Conservation (phyloP, 1,139 yeast species). For the Geotrichum histeridarum region DNA sequence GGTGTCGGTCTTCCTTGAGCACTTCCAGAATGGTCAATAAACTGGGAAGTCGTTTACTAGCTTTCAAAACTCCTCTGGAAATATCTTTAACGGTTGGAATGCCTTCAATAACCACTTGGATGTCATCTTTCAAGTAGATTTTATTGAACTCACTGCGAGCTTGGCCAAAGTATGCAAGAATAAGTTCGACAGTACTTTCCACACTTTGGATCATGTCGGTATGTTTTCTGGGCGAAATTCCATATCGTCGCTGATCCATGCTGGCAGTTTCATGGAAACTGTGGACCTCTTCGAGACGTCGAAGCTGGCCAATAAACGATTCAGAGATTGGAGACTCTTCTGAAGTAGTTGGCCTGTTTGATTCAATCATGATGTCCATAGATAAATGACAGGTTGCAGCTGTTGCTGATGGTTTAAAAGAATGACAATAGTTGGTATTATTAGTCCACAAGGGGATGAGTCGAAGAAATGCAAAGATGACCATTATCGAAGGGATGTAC, state of each 20-base stretch:
- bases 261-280: not conserved
- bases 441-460: not conserved
- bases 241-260: not conserved
- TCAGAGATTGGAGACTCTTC: too few relatives aligned
- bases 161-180: conserved; percentile 25
- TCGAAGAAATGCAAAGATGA: not conserved
- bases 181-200: conserved; percentile 17
- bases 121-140: conserved; percentile 27
- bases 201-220: conserved; percentile 8
- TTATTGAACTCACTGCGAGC: conserved; percentile 25
- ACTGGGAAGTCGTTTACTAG: conserved; percentile 48
- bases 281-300: too few relatives aligned
- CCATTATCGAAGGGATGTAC: not conserved
- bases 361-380: too few relatives aligned
- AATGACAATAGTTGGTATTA: too few relatives aligned
- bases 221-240: not conserved
- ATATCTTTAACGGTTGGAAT: conserved; percentile 43
- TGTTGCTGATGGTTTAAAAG: too few relatives aligned
- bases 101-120: conserved; percentile 51
- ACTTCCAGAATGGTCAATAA: conserved; percentile 41
- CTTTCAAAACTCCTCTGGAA: conserved; percentile 41
- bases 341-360: too few relatives aligned
- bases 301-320: too few relatives aligned
- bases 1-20: conserved; percentile 24
- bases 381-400: too few relatives aligned